Conservation (phyloP, 768 basidiomycete genomes). For the Mycena rosella region DNA sequence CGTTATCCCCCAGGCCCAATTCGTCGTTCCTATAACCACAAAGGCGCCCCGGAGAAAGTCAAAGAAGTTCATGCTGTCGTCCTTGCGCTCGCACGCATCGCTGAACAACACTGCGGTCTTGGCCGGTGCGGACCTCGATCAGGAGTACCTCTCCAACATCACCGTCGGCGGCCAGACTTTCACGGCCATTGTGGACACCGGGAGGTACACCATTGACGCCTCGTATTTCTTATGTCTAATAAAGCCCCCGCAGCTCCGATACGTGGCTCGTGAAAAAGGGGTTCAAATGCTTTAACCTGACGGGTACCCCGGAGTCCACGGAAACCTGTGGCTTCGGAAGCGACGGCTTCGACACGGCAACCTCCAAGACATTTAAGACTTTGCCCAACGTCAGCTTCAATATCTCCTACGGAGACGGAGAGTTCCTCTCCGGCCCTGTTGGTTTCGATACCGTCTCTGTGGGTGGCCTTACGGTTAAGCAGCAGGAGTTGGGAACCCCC, state of each 20-base stretch:
- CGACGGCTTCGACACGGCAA: constrained; percentile 35
- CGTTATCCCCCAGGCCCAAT: constrained; percentile 33
- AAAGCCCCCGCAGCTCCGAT: constrained; percentile 36
- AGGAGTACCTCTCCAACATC: constrained; percentile 37
- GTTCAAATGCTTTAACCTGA: constrained; percentile 39
- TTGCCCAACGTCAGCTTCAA: constrained; percentile 39
- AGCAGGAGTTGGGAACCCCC: constrained; percentile 37
- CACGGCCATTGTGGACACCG: constrained; percentile 35
- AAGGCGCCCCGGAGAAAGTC: constrained; percentile 23
- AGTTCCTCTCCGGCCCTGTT: constrained; percentile 37
- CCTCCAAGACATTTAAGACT: constrained; percentile 35
- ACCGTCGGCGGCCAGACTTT: constrained; percentile 38
- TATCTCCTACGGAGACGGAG: constrained; percentile 35
- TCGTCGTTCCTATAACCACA: constrained; percentile 28
- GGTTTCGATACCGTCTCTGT: constrained; percentile 41
- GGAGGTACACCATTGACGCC: constrained; percentile 18
- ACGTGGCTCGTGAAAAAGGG: constrained; percentile 38
- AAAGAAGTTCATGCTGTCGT: constrained; percentile 20
- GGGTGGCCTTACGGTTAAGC: constrained; percentile 34
- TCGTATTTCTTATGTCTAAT: background rate
- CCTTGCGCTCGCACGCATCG: constrained; percentile 4
- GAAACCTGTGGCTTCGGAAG: constrained; percentile 38
- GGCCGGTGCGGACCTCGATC: constrained; percentile 32
- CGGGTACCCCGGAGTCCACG: constrained; percentile 18
- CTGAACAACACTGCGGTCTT: constrained; percentile 22